Evolutionary conservation across 306 rosid genomes (phyloP), one percentile per base, ranked within the genome.

Genomic region (Canavalia ensiformis): DNA sequence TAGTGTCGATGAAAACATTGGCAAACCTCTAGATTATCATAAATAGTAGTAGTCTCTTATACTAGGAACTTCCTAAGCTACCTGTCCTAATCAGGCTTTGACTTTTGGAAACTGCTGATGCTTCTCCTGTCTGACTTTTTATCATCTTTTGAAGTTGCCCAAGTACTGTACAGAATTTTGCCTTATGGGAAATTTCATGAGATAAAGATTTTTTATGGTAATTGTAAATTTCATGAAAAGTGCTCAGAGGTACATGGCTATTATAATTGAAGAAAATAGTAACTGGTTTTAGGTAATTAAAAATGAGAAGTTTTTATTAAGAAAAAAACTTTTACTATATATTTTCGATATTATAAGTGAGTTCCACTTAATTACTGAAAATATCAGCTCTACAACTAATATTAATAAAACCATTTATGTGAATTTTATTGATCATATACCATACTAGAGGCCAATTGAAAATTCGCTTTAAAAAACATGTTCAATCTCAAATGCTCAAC

Each of bases 11-110:
- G 82, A 74, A 49, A 75, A 67, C 11, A 63, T 25, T 75, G 64
- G 85, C 76, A 63, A 84, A 60, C 75, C 86, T 67, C 82, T 81
- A 8, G 87, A 84, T 81, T 84, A 67, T 72, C 35, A 41, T 54
- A 44, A 63, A 41, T 63, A 46, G 39, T 10, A 51, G 59, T 30
- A 5, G 46, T 84, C 69, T 57, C 13, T 81, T 57, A 50, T 76
- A 30, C 72, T 80, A 64, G 78, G 63, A 50, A 28, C 71, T 54
- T 80, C 13, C 37, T 4, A 69, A 76, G 83, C 8, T 47, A 39
- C 28, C 7, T 37, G 58, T 83, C 62, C 35, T 58, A 55, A n/a
- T 58, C 74, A 67, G 66, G 82, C 51, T 81, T 39, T 58, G 75
- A 44, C 30, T 69, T 73, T 58, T 74, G 72, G 44, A 55, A 77